Percentiles rank a stretch among this genome's conserved stretches.
Conservation (phyloP, 106 monocot genomes). For the Allium sativum region DNA sequence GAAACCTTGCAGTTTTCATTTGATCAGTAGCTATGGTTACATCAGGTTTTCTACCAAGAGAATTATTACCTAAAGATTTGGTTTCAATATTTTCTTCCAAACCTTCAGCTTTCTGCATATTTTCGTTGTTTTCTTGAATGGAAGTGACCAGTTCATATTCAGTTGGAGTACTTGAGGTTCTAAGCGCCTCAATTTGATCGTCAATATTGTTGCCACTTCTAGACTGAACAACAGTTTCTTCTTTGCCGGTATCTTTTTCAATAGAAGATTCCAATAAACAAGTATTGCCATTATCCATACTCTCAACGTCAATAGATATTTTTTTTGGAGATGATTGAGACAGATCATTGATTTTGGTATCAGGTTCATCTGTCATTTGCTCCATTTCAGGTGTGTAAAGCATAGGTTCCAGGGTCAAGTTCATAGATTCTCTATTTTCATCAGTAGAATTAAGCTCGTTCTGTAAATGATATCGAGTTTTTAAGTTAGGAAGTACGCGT, state of each 20-base stretch:
- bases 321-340: constrained; percentile 15
- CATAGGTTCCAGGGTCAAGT: constrained; percentile 4
- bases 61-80: constrained; percentile 2
- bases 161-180: not conserved
- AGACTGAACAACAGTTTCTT: too few species aligned
- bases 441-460: constrained; percentile 9
- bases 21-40: constrained; percentile 17
- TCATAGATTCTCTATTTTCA: constrained; percentile 2
- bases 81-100: constrained; percentile 8
- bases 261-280: not conserved
- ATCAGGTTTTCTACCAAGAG: constrained; percentile 12
- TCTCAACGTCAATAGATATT: constrained; percentile 1
- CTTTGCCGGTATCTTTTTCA: not conserved
- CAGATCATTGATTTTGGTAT: constrained; percentile 5
- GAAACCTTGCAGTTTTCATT: constrained; percentile 24
- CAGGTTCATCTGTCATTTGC: not conserved
- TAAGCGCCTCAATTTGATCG: too few species aligned
- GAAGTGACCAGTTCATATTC: not conserved
- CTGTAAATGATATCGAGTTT: constrained; percentile 19
- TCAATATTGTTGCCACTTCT: too few species aligned
- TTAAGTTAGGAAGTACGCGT: too few species aligned
- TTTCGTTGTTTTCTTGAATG: constrained; percentile 1
- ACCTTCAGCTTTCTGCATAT: constrained; percentile 8
- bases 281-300: constrained; percentile 7
- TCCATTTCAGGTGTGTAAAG: constrained; percentile 4